These are phyloP conservation scores for Tolypocladium album DNA, from an alignment of 2,329 filamentous ascomycete species.

Conservation along the genomic window DNA sequence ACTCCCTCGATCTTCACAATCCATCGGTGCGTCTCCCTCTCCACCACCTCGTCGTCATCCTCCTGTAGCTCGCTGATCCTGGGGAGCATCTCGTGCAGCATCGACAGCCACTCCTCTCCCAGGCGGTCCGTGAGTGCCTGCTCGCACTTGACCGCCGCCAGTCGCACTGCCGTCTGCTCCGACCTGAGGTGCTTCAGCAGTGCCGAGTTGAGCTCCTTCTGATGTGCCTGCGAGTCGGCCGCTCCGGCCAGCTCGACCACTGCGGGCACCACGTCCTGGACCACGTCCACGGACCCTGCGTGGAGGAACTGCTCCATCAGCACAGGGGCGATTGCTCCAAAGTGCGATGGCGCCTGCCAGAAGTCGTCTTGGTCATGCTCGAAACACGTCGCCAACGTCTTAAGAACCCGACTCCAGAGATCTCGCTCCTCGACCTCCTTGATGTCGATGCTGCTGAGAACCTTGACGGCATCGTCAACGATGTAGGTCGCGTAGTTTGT, in stretches of 20 bases:
- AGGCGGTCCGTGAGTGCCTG: constrained; percentile 68
- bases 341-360: constrained; percentile 88
- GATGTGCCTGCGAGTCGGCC: constrained; percentile 76
- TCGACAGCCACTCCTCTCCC: constrained; percentile 86
- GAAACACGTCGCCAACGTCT: constrained; percentile 65
- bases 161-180: constrained; percentile 58
- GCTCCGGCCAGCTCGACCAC: constrained; percentile 72
- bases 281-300: constrained; percentile 31
- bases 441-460: constrained; percentile 45
- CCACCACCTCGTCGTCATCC: constrained; percentile 89
- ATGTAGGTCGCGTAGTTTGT: constrained; percentile 85
- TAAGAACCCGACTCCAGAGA: constrained; percentile 61
- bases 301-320: constrained; percentile 56
- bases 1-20: constrained; percentile 83
- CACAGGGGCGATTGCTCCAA: constrained; percentile 57
- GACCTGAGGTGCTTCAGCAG: constrained; percentile 72
- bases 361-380: constrained; percentile 89
- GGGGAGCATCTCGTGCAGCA: constrained; percentile 91
- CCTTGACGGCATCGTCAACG: constrained; percentile 59
- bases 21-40: constrained; percentile 82
- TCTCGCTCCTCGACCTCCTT: constrained; percentile 34
- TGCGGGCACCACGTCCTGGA: constrained; percentile 54
- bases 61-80: constrained; percentile 94
- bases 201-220: constrained; percentile 74
- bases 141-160: constrained; percentile 76